phyloP scores from a whole-genome alignment of 768 basidiomycete species.

The Gloeostereum incarnatum region DNA sequence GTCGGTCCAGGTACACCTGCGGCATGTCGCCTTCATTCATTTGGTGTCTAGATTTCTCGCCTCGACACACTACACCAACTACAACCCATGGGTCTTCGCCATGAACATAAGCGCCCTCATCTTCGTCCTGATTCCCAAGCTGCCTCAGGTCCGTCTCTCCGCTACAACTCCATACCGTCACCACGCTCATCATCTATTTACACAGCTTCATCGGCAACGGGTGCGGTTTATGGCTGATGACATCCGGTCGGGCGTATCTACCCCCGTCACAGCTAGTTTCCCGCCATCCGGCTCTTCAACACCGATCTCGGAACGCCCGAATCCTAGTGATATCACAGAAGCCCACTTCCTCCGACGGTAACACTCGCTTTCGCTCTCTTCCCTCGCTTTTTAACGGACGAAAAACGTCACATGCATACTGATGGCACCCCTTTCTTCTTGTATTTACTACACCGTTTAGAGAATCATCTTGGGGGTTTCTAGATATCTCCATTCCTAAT shows the following conservation, averaged over 20 bases:
- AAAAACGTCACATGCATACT: neutral
- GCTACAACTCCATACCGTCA: constrained; percentile 8
- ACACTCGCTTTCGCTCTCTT: neutral
- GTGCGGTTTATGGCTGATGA: constrained; percentile 68
- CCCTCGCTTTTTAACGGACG: neutral
- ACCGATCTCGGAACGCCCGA: constrained; percentile 12
- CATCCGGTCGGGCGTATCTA: constrained; percentile 46
- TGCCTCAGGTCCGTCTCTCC: constrained; percentile 63
- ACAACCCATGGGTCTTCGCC: constrained; percentile 89
- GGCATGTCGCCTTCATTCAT: constrained; percentile 7
- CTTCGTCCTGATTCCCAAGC: constrained; percentile 85
- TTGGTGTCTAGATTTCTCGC: constrained; percentile 67
- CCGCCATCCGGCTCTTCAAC: constrained; percentile 43
- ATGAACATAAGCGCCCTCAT: constrained; percentile 77
- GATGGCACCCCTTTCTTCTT: neutral
- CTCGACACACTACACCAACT: constrained; percentile 97
- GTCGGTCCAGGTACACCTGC: constrained; percentile 18
- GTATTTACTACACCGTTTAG: neutral
- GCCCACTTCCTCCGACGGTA: constrained; percentile 29
- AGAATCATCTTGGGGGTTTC: neutral
- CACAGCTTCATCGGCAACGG: constrained; percentile 73
- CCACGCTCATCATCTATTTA: constrained; percentile 6
- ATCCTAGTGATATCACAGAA: constrained; percentile 32
- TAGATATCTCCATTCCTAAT: neutral
- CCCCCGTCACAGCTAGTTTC: constrained; percentile 54